These are phyloP conservation scores for Melocanna baccifera DNA, from an alignment of 176 grass and related monocot genomes.

Conservation along the genomic window DNA sequence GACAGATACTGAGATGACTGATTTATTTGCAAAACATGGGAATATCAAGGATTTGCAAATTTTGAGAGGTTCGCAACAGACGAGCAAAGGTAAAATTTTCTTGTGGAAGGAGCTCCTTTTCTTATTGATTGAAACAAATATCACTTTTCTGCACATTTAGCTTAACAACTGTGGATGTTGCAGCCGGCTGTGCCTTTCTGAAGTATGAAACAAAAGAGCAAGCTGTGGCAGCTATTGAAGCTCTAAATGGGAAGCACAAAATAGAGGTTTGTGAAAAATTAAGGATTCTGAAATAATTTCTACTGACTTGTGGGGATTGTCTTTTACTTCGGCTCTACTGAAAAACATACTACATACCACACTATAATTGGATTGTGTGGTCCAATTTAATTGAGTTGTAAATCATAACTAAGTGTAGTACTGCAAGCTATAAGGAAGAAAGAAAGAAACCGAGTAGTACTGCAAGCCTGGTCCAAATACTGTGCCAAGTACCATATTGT, in stretches of 20 bases:
- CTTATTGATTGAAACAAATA: background rate
- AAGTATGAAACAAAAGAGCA: constrained; percentile 97
- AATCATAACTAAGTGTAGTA: background rate
- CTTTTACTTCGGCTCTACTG: background rate
- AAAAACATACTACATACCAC: background rate
- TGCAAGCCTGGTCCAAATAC: background rate
- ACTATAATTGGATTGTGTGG: background rate
- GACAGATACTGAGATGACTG: constrained; percentile 74
- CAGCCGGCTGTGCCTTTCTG: constrained; percentile 94
- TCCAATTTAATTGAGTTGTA: background rate
- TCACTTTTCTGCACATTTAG: constrained; percentile 6
- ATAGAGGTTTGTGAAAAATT: constrained; percentile 49
- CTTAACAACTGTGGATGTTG: constrained; percentile 34
- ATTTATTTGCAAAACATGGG: constrained; percentile 78
- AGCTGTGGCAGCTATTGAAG: constrained; percentile 84
- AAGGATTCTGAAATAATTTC: background rate
- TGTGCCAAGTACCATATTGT: background rate
- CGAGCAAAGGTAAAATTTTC: constrained; percentile 77
- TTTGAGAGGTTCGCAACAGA: constrained; percentile 88
- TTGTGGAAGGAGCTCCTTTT: background rate
- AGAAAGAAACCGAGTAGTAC: background rate
- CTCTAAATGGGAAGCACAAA: constrained; percentile 63
- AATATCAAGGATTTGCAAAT: constrained; percentile 94
- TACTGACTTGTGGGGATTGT: background rate
- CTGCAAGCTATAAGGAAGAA: background rate